Base-by-base conservation (phyloP, 176 grass and related monocot species). In the Rhynchospora breviuscula region DNA sequence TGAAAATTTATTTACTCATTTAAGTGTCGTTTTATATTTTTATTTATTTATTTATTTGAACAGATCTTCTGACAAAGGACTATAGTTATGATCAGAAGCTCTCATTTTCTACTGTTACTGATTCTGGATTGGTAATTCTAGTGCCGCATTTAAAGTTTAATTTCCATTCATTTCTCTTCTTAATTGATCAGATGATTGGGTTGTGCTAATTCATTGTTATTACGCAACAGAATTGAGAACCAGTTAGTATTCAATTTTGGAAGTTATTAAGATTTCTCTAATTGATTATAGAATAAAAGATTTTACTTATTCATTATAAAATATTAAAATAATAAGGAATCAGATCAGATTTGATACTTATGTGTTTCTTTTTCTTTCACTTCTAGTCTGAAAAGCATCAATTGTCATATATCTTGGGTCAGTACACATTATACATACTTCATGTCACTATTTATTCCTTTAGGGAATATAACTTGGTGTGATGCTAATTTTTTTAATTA, bases 51-150 rank as follows among this genome's bases (percentile, higher is more conserved):
- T 40, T 29, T 12, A 13, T 29, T 26, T 76, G 72, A 76, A 54
- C 86, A 98, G 96, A 95, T 98, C 89, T 98, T 70, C 91, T 98
- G 59, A 95, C 86, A 15, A 95, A 48, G 89, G 96, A 95, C 88
- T 98, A 98, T 85, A 93, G 85, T 63, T 93, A 90, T 84, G 93
- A 98, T 85, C 93, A 95, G 91, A 98, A 95, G 70, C 62, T 98
- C n/a, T 87, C 89, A 74, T 59, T 98, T 9, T 91, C 88, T 71
- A 89, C 88, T 85, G 60, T 85, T 79, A 98, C 89, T 64, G 49
- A 83, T 79, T 93, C 91, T 17, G 96, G 96, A 86, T 86, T 98
- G 96, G 96, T 95, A 91, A 90, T 67, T 53, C 49, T 49, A 63
- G 17, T 64, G 29, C 71, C 25, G 56, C 22, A 52, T 72, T 84